Conservation (phyloP, 345 rosid species). For the Pugionium dolabratum region DNA sequence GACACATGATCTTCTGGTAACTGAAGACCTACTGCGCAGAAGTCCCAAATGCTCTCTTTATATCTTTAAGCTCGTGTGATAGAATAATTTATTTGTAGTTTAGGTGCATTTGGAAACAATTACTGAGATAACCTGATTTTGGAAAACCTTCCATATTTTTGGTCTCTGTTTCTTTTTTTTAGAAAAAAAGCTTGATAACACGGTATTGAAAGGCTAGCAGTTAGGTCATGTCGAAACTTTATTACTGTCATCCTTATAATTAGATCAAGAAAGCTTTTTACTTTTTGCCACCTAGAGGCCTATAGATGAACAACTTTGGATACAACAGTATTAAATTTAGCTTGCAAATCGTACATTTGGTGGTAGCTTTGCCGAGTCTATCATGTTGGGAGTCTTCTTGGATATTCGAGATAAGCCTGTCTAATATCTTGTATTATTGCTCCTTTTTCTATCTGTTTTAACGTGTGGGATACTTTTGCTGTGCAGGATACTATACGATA, state of each 20-base stretch:
- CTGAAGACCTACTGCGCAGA: background rate
- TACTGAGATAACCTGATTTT: background rate
- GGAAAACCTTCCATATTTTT: background rate
- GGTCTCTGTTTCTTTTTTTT: background rate
- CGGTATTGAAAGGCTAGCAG: background rate
- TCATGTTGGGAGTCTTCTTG: conserved; percentile 12
- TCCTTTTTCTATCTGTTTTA: conserved; percentile 7
- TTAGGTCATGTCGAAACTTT: conserved; percentile 1
- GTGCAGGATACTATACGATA: conserved; percentile 82
- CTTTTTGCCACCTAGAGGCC: background rate
- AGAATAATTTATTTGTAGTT: conserved; percentile 14
- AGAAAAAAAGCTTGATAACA: background rate
- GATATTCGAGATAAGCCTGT: background rate
- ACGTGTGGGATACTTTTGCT: conserved; percentile 19
- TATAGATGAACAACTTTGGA: background rate
- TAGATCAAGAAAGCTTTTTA: conserved; percentile 1
- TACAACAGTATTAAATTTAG: conserved; percentile 1
- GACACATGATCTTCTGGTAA: conserved; percentile 17
- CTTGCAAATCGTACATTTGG: background rate
- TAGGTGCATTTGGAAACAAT: background rate
- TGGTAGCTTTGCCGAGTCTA: conserved; percentile 2
- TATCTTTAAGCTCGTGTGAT: background rate
- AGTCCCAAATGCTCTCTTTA: background rate
- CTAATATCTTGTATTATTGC: background rate
- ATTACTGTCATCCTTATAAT: background rate